Evolutionary conservation across 2,329 filamentous ascomycete species (phyloP), one percentile per base, ranked within the genome.

Genomic region (Diaporthe amygdali): DNA sequence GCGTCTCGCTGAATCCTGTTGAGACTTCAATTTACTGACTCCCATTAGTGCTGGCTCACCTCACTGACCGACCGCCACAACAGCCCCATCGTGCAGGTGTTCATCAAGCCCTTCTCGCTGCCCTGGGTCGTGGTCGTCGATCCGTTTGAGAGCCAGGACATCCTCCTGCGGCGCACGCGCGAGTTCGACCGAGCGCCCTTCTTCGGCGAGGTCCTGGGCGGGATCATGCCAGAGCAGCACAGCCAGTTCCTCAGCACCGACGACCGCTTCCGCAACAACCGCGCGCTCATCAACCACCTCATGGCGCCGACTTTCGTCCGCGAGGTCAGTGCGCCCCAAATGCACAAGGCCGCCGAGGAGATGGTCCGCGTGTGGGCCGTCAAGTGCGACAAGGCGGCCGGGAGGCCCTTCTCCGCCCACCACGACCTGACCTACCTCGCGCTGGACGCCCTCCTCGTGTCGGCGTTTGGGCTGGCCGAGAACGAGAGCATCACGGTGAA

Each of bases 41-140:
- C 5, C 72, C 5, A 34, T 20, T 30, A 79, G 76, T 80, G 68
- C 73, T 79, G 72, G 77, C 74, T 77, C 63, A 79, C 77, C 10
- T 78, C 78, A n/a, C 73, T 81, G 15, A 78, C 76, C 3, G 70
- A 70, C 25, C 77, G 77, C 12, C 78, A 82, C 56, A 73, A 82
- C 7, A 81, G 80, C 14, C 83, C 85, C 0, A 79, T 88, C 70
- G 76, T 83, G 7, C 87, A 89, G 74, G 76, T 84, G 7, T 88
- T 88, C 75, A 75, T 86, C 66, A 77, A 78, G 8, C 85, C 86
- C 0, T 79, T 86, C 20, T 73, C 74, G 1, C 46, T 30, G 1
- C 69, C 64, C 1, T 63, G 44, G 69, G 64, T 77, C 10, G 55
- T 75, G 5, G 27, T 77, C 1, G 74, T 76, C 1, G 76, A 76